A percentile compares a stretch with the other conserved stretches of the same genome.
phyloP scores from a whole-genome alignment of 2,329 filamentous ascomycete species.

The Bisporella sp. region DNA sequence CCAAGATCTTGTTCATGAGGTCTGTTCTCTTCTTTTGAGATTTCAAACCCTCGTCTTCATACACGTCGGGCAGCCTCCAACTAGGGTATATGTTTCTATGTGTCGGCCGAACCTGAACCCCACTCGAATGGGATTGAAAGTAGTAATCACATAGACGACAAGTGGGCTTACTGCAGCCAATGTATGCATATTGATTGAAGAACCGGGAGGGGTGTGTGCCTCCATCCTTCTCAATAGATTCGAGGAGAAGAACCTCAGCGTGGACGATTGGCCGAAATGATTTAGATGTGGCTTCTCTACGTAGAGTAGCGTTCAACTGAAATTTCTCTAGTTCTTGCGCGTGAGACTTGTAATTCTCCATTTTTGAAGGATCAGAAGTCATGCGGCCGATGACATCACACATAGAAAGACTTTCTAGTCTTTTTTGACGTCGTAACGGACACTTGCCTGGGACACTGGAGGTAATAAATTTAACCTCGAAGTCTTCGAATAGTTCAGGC shows the following conservation, averaged over 20 bases:
- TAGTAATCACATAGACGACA: conserved; percentile 11
- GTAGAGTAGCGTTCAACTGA: conserved; percentile 4
- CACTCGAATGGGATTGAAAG: conserved; percentile 2
- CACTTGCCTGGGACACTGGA: conserved; percentile 2
- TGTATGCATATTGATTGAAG: conserved; percentile 9
- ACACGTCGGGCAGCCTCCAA: too few species aligned
- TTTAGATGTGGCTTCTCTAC: background rate
- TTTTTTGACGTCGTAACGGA: background rate
- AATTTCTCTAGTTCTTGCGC: conserved; percentile 8
- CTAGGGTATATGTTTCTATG: too few species aligned
- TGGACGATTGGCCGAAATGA: conserved; percentile 11
- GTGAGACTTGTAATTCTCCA: conserved; percentile 5
- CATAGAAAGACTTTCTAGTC: too few species aligned
- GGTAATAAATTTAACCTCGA: conserved; percentile 3
- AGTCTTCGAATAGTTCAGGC: conserved; percentile 12
- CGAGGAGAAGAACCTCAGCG: conserved; percentile 9
- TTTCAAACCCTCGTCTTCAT: too few species aligned
- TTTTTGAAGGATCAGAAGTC: conserved; percentile 2
- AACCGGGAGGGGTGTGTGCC: conserved; percentile 4
- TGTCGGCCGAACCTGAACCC: too few species aligned
- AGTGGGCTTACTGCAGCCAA: conserved; percentile 13
- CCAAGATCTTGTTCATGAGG: background rate
- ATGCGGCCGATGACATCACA: too few species aligned
- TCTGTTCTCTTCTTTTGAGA: too few species aligned
- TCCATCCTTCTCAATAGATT: conserved; percentile 5